Conservation (phyloP, 305 asterid species). For the Withania somnifera region DNA sequence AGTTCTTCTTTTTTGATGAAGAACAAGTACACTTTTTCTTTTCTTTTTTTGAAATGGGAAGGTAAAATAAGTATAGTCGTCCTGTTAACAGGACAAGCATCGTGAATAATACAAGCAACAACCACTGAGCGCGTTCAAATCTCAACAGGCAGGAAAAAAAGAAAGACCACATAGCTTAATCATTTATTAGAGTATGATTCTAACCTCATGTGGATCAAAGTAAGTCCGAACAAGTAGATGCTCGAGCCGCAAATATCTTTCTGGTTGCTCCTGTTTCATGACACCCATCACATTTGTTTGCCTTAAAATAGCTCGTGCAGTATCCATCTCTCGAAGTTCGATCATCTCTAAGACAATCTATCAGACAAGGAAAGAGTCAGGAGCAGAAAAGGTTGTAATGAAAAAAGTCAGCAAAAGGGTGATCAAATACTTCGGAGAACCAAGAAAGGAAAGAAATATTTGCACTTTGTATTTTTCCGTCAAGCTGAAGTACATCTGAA, state of each 20-base stretch:
- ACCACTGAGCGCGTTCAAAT: neutral
- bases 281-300: conserved; percentile 99
- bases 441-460: neutral
- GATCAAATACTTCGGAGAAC: neutral
- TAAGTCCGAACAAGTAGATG: conserved; percentile 91
- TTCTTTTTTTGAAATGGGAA: neutral
- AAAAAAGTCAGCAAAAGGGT: neutral
- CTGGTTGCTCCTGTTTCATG: conserved; percentile 98
- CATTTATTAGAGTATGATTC: neutral
- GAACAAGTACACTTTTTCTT: neutral
- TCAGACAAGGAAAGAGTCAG: neutral
- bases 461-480: neutral
- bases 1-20: neutral
- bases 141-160: too few species aligned
- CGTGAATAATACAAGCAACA: neutral
- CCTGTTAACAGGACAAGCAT: neutral
- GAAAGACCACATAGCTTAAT: too few species aligned
- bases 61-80: neutral
- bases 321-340: conserved; percentile 97
- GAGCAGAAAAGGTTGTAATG: neutral
- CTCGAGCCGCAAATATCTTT: conserved; percentile 86
- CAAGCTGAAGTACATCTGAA: neutral
- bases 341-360: conserved; percentile 98
- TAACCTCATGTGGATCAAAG: conserved; percentile 92
- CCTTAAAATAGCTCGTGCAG: conserved; percentile 93